Percentiles rank a stretch among this genome's conserved stretches.
These are phyloP conservation scores for Danielozyma ontarioensis DNA, from an alignment of 805 yeast genomes.

Conservation along the genomic window DNA sequence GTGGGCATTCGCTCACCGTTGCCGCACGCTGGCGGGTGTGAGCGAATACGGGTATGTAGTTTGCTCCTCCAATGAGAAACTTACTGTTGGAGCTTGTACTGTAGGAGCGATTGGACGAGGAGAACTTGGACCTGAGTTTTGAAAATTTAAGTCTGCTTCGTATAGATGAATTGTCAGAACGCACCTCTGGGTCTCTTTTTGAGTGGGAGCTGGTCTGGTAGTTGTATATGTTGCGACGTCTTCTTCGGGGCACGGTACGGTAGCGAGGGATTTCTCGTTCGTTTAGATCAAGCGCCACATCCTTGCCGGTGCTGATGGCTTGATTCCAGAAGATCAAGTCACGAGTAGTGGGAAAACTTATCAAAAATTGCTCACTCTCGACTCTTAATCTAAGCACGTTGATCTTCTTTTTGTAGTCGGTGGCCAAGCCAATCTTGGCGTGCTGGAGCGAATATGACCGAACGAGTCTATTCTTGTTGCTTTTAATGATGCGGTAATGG, in stretches of 20 bases:
- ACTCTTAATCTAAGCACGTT: constrained; percentile 70
- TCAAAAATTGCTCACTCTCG: constrained; percentile 76
- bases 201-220: no score
- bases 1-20: no score
- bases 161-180: no score
- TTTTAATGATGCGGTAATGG: background rate
- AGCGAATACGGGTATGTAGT: no score
- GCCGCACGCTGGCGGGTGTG: no score
- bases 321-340: constrained; percentile 77
- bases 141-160: no score
- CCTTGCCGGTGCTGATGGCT: constrained; percentile 68
- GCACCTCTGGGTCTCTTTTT: no score
- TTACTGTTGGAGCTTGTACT: no score
- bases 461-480: constrained; percentile 24
- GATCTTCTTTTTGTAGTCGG: constrained; percentile 70
- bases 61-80: no score
- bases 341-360: constrained; percentile 58
- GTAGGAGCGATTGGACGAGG: no score
- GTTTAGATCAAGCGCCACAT: constrained; percentile 70
- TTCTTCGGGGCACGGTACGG: constrained; percentile 75
- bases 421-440: constrained; percentile 79
- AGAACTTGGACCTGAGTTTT: constrained; percentile 17
- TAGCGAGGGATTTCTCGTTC: constrained; percentile 69
- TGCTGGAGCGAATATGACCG: constrained; percentile 77
- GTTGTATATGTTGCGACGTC: constrained; percentile 54